These are phyloP conservation scores for Pestalotiopsis sp. DNA, from an alignment of 2,329 filamentous ascomycete genomes.

Conservation along the genomic window DNA sequence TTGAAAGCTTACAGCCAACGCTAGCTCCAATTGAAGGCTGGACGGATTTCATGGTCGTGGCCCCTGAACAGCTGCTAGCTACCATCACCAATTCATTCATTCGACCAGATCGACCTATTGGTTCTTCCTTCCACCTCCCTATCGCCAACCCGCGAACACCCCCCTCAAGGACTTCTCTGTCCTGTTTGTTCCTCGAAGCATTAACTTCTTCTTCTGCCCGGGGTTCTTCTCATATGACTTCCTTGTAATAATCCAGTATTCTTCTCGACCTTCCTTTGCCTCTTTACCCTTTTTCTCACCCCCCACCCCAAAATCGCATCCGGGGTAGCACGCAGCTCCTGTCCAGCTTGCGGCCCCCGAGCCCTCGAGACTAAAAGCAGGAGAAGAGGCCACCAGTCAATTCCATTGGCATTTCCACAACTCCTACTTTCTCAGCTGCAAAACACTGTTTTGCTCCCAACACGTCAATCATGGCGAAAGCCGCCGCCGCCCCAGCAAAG, in stretches of 20 bases:
- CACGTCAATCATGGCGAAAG: conserved; percentile 39
- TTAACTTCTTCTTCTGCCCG: conserved; percentile 7
- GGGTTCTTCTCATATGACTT: conserved; percentile 7
- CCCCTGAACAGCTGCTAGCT: neutral
- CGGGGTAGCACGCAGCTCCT: conserved; percentile 22
- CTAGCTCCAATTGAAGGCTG: neutral
- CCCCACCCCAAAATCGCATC: conserved; percentile 17
- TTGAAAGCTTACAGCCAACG: conserved; percentile 8
- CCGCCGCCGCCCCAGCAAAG: conserved; percentile 38
- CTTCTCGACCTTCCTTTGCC: conserved; percentile 18
- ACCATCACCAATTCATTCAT: too few species aligned
- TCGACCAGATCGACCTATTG: neutral
- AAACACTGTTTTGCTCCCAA: neutral
- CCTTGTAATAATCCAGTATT: conserved; percentile 15
- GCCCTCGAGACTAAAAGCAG: neutral
- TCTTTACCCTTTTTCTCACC: conserved; percentile 23
- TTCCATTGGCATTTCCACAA: neutral
- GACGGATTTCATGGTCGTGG: neutral
- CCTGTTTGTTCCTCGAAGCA: neutral
- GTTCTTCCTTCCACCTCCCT: neutral
- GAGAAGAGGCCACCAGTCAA: conserved; percentile 24
- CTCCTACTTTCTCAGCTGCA: neutral
- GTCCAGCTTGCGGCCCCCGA: conserved; percentile 16
- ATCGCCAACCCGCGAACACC: neutral
- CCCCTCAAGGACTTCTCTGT: conserved; percentile 5